Percentiles rank a stretch among this genome's conserved stretches.
phyloP scores from a whole-genome alignment of 495 filamentous ascomycete species.

The Penicillium verhagenii region DNA sequence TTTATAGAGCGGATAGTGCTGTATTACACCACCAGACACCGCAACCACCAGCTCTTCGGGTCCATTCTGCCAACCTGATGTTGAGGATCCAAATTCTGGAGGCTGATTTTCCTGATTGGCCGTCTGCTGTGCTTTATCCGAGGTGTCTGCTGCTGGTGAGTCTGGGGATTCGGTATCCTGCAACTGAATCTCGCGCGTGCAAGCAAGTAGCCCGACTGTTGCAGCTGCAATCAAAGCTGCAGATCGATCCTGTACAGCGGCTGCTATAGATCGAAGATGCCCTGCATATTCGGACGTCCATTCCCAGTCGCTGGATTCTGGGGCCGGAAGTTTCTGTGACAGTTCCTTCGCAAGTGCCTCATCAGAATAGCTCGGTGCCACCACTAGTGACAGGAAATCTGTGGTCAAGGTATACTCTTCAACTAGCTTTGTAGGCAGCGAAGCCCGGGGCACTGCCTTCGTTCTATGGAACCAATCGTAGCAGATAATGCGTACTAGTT shows the following conservation, averaged over 20 bases:
- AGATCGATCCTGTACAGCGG: slow-evolving; percentile 59
- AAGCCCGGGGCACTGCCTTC: slow-evolving; percentile 19
- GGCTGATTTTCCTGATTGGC: neutral
- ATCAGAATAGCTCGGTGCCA: slow-evolving; percentile 39
- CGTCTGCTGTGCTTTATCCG: neutral
- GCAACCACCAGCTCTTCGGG: slow-evolving; percentile 64
- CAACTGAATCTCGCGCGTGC: slow-evolving; percentile 56
- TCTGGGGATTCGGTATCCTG: slow-evolving; percentile 4
- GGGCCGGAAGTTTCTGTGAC: slow-evolving; percentile 44
- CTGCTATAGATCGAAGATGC: slow-evolving; percentile 53
- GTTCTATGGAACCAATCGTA: slow-evolving; percentile 55
- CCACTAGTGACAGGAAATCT: slow-evolving; percentile 61
- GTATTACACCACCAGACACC: slow-evolving; percentile 70
- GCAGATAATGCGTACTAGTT: slow-evolving; percentile 65
- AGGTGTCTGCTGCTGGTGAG: neutral
- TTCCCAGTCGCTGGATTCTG: slow-evolving; percentile 36
- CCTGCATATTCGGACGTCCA: slow-evolving; percentile 59
- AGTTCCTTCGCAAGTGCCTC: slow-evolving; percentile 45
- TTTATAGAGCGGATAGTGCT: slow-evolving; percentile 67
- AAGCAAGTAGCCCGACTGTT: slow-evolving; percentile 60
- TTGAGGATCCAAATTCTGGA: slow-evolving; percentile 10
- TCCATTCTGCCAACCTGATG: slow-evolving; percentile 25
- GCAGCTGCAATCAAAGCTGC: slow-evolving; percentile 65
- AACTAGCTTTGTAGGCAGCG: slow-evolving; percentile 49
- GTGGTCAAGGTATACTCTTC: slow-evolving; percentile 60